phyloP scores from a whole-genome alignment of 2,329 filamentous ascomycete genomes.

The Aulographum hederae region DNA sequence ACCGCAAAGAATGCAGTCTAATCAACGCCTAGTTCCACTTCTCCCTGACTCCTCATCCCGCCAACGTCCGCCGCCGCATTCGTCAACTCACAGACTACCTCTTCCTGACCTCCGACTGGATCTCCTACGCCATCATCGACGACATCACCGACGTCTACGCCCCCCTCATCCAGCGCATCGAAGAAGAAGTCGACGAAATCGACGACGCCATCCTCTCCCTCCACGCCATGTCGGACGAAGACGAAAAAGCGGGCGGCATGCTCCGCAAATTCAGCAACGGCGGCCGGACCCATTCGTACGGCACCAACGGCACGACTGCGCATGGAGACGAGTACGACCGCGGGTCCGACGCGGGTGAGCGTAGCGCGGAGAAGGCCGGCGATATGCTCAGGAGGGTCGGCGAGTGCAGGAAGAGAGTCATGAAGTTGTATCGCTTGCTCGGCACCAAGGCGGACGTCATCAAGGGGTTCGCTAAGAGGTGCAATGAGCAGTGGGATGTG shows the following conservation, averaged over 20 bases:
- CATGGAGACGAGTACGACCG: slow-evolving; percentile 8
- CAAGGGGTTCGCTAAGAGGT: slow-evolving; percentile 95
- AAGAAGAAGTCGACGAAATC: slow-evolving; percentile 93
- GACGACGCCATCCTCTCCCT: slow-evolving; percentile 78
- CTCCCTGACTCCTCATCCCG: slow-evolving; percentile 85
- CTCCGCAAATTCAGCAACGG: neutral
- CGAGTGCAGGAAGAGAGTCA: slow-evolving; percentile 91
- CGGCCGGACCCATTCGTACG: neutral
- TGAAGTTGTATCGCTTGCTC: slow-evolving; percentile 80
- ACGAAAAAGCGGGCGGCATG: slow-evolving; percentile 3
- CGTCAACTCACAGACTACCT: slow-evolving; percentile 88
- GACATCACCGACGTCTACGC: slow-evolving; percentile 96
- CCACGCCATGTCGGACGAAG: slow-evolving; percentile 32
- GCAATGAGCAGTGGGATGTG: slow-evolving; percentile 95
- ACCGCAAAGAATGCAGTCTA: neutral
- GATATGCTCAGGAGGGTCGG: slow-evolving; percentile 89
- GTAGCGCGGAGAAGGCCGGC: slow-evolving; percentile 30
- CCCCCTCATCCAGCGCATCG: slow-evolving; percentile 79
- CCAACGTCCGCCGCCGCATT: slow-evolving; percentile 85
- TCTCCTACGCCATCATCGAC: slow-evolving; percentile 93
- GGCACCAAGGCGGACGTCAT: slow-evolving; percentile 98
- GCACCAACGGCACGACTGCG: neutral
- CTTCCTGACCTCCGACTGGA: slow-evolving; percentile 89
- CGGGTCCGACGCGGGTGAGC: slow-evolving; percentile 13
- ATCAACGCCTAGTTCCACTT: slow-evolving; percentile 52